Percentiles rank a stretch among this genome's conserved stretches.
These are phyloP conservation scores for Lentinula detonsa DNA, from an alignment of 768 basidiomycete species.

Conservation along the genomic window DNA sequence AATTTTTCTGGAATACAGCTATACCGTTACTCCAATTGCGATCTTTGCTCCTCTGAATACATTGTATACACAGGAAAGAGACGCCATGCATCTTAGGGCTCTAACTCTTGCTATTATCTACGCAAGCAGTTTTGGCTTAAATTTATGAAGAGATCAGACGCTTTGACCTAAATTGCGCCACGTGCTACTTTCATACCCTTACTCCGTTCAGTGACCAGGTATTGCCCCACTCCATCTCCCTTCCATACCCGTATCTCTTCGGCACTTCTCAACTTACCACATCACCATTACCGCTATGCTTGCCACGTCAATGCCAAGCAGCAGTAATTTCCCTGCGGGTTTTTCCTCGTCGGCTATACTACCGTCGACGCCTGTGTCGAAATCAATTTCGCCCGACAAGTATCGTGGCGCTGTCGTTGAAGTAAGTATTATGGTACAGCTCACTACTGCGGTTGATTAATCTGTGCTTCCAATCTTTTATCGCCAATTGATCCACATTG, in stretches of 20 bases:
- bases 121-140: not conserved
- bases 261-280: not conserved
- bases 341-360: not conserved
- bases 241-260: not conserved
- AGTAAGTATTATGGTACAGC: slow-evolving; percentile 31
- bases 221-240: not conserved
- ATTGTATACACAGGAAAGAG: no score
- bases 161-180: not conserved
- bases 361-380: not conserved
- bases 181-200: not conserved
- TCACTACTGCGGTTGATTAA: not conserved
- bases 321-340: not conserved
- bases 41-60: no score
- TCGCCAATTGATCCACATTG: not conserved
- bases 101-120: no score
- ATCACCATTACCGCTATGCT: not conserved
- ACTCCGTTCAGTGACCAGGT: not conserved
- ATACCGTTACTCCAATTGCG: no score
- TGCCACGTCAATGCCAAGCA: not conserved
- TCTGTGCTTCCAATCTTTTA: not conserved
- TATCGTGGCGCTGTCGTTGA: slow-evolving; percentile 91
- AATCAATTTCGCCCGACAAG: slow-evolving; percentile 31
- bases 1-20: no score
- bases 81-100: no score
- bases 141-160: not conserved